phyloP scores from a whole-genome alignment of 192 early-diverging fungal species.

The Lobosporangium transversale region DNA sequence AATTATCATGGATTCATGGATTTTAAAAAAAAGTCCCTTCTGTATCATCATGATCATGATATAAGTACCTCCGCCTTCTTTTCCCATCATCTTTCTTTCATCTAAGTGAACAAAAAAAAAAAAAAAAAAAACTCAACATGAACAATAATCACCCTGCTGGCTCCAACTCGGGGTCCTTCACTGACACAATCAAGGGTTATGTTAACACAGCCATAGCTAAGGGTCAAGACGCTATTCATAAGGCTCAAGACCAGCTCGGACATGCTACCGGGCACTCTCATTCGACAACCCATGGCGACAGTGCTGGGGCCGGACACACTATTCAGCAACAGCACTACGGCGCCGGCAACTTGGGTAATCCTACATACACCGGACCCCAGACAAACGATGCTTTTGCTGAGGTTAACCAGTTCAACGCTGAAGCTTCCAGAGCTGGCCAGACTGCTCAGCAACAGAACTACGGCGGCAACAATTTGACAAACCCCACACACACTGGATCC shows the following conservation, averaged over 20 bases:
- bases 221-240: slow-evolving; percentile 21
- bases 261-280: slow-evolving; percentile 11
- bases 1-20: no score
- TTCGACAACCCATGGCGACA: neutral
- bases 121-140: no score
- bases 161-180: slow-evolving; percentile 11
- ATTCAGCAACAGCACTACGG: neutral
- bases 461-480: neutral
- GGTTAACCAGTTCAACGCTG: slow-evolving; percentile 27
- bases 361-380: neutral
- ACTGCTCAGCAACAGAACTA: neutral
- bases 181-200: slow-evolving; percentile 33
- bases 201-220: slow-evolving; percentile 25
- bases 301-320: neutral
- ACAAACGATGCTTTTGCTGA: slow-evolving; percentile 19
- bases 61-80: no score
- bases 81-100: no score
- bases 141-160: neutral
- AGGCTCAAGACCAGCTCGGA: slow-evolving; percentile 25
- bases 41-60: no score
- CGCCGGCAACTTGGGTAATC: neutral
- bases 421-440: no score
- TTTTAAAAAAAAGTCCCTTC: no score
- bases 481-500: neutral
- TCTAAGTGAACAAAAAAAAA: no score